Evolutionary conservation across 2,329 filamentous ascomycete genomes (phyloP).

Genomic region (Verticillium nonalfalfae): DNA sequence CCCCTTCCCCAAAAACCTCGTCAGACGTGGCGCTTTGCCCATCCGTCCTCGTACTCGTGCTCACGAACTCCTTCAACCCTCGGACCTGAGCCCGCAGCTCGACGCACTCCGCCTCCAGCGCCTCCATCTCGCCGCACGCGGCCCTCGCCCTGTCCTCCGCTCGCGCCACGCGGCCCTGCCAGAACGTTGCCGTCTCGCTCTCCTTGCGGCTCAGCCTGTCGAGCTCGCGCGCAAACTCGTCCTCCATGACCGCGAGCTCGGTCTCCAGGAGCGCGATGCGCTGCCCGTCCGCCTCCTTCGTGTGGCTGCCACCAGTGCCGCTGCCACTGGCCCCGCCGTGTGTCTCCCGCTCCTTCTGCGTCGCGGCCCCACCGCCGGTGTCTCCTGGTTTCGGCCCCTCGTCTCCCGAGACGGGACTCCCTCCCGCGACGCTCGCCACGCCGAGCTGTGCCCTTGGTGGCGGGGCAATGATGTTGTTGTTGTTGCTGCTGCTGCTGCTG

Average conservation of each 20-base stretch:
- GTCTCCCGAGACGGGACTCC: slow-evolving; percentile 18
- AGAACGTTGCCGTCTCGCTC: slow-evolving; percentile 48
- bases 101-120: slow-evolving; percentile 50
- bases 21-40: slow-evolving; percentile 58
- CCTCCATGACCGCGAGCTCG: slow-evolving; percentile 45
- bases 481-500: slow-evolving; percentile 10
- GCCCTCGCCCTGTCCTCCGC: slow-evolving; percentile 47
- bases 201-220: slow-evolving; percentile 47
- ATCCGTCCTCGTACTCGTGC: slow-evolving; percentile 55
- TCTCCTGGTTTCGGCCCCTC: neutral
- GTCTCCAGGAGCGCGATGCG: slow-evolving; percentile 45
- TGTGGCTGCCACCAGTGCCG: slow-evolving; percentile 11
- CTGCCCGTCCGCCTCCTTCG: slow-evolving; percentile 21
- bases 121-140: slow-evolving; percentile 36
- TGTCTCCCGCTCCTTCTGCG: neutral
- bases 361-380: slow-evolving; percentile 8
- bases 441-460: slow-evolving; percentile 32
- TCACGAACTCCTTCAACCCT: slow-evolving; percentile 67
- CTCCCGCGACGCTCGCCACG: slow-evolving; percentile 21
- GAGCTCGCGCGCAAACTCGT: slow-evolving; percentile 46
- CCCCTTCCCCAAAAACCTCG: slow-evolving; percentile 57
- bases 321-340: slow-evolving; percentile 14
- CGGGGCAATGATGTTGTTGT: slow-evolving; percentile 27
- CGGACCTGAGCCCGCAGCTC: slow-evolving; percentile 53
- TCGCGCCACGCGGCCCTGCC: slow-evolving; percentile 48